phyloP scores from a whole-genome alignment of 1,284 basidiomycete genomes.

The Trichosporon ovoides region DNA sequence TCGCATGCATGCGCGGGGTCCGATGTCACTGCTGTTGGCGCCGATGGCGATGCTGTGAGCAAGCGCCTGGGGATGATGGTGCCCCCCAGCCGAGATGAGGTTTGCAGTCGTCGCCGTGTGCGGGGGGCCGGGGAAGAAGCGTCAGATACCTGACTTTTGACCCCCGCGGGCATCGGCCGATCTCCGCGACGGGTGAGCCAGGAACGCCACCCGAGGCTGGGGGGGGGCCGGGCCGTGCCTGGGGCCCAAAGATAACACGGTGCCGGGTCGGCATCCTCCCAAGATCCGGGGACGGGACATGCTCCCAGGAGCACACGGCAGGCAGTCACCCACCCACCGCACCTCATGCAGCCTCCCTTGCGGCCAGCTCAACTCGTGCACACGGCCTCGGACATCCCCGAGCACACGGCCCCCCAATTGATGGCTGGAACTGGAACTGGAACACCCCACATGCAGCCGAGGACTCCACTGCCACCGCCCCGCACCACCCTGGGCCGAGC shows the following conservation, averaged over 20 bases:
- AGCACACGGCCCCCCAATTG: background rate
- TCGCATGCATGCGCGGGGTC: too few relatives aligned
- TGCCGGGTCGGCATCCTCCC: background rate
- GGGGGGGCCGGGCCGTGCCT: background rate
- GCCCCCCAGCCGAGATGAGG: too few relatives aligned
- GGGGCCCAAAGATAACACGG: background rate
- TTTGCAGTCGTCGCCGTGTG: too few relatives aligned
- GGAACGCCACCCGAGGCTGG: background rate
- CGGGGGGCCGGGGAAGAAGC: background rate
- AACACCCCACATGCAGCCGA: background rate
- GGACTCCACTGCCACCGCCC: background rate
- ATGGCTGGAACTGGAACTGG: background rate
- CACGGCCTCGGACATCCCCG: background rate
- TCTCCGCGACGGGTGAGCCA: background rate
- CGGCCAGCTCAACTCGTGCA: too few relatives aligned
- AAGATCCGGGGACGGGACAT: background rate
- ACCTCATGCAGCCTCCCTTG: too few relatives aligned
- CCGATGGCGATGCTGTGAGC: too few relatives aligned
- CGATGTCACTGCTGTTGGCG: too few relatives aligned
- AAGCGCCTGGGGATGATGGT: too few relatives aligned
- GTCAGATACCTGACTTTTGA: slow-evolving; percentile 3
- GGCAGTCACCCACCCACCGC: too few relatives aligned
- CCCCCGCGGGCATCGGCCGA: background rate
- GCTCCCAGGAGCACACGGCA: background rate
- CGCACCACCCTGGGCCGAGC: background rate